Evolutionary conservation across 441 rosid genomes (phyloP).

Genomic region (Aleurites moluccanus): DNA sequence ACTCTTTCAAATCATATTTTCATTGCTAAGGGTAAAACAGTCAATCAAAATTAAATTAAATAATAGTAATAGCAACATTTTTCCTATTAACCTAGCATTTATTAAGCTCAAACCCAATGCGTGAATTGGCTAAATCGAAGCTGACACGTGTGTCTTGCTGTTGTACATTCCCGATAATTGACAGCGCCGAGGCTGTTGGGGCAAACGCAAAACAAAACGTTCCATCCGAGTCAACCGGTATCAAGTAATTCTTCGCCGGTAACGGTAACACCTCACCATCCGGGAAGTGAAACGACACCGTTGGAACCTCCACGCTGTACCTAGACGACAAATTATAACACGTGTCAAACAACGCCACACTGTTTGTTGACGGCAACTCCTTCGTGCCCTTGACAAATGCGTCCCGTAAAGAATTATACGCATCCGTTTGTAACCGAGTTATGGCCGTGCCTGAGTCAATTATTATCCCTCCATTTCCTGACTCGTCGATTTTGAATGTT

Average conservation of each 20-base stretch:
- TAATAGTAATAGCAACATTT: not conserved
- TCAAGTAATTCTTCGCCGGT: slow-evolving; percentile 76
- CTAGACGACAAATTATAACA: slow-evolving; percentile 63
- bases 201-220: slow-evolving; percentile 89
- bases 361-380: slow-evolving; percentile 45
- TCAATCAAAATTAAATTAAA: not conserved
- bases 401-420: slow-evolving; percentile 62
- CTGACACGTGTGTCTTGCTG: slow-evolving; percentile 85
- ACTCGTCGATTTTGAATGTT: slow-evolving; percentile 53
- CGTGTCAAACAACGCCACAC: slow-evolving; percentile 76
- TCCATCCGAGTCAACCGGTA: slow-evolving; percentile 68
- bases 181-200: slow-evolving; percentile 59
- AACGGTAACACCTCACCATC: slow-evolving; percentile 63
- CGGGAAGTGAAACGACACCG: slow-evolving; percentile 67
- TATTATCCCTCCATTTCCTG: slow-evolving; percentile 79
- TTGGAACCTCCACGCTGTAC: slow-evolving; percentile 73
- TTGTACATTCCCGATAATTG: slow-evolving; percentile 81
- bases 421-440: slow-evolving; percentile 62
- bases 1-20: not conserved
- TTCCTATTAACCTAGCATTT: slow-evolving; percentile 40
- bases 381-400: slow-evolving; percentile 55
- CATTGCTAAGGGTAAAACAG: not conserved
- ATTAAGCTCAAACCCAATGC: slow-evolving; percentile 59
- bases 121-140: slow-evolving; percentile 59
- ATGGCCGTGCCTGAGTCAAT: slow-evolving; percentile 89